These are phyloP conservation scores for Dothistroma pini DNA, from an alignment of 2,329 filamentous ascomycete species.

Conservation along the genomic window DNA sequence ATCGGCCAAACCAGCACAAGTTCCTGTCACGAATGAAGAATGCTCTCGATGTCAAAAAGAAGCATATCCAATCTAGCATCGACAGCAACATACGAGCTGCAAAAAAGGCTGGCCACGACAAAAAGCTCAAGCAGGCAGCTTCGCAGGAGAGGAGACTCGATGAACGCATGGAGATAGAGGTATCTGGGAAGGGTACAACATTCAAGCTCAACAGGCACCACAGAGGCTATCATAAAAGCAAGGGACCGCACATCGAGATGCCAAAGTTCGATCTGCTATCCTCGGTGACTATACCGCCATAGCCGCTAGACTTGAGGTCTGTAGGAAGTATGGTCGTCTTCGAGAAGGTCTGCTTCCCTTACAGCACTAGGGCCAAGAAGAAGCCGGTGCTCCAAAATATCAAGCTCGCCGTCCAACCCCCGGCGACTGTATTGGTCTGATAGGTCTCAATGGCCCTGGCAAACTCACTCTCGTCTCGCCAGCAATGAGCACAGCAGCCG, in stretches of 20 bases:
- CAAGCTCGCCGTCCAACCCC: constrained; percentile 65
- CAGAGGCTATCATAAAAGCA: constrained; percentile 52
- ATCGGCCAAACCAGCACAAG: constrained; percentile 39
- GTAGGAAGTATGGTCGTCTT: constrained; percentile 67
- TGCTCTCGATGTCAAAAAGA: constrained; percentile 74
- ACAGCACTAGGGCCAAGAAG: constrained; percentile 43
- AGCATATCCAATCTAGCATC: constrained; percentile 77
- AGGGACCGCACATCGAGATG: constrained; percentile 67
- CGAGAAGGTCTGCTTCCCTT: constrained; percentile 65
- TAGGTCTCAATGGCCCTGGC: constrained; percentile 76
- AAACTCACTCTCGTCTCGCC: constrained; percentile 76
- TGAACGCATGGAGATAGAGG: constrained; percentile 72
- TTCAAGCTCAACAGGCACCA: constrained; percentile 80
- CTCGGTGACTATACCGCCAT: constrained; percentile 55
- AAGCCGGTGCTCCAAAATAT: constrained; percentile 58
- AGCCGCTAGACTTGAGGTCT: constrained; percentile 38
- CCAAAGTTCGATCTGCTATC: constrained; percentile 56
- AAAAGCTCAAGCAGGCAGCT: constrained; percentile 81
- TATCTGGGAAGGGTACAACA: constrained; percentile 64
- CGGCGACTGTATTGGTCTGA: constrained; percentile 69
- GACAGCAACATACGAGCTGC: constrained; percentile 70
- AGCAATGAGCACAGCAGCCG: constrained; percentile 53
- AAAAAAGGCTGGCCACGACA: constrained; percentile 74
- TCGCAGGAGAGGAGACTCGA: constrained; percentile 81
- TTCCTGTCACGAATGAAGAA: constrained; percentile 73